Percentiles rank a stretch among this genome's conserved stretches.
phyloP scores from a whole-genome alignment of 169 alveolate genomes.

The Babesia divergens region DNA sequence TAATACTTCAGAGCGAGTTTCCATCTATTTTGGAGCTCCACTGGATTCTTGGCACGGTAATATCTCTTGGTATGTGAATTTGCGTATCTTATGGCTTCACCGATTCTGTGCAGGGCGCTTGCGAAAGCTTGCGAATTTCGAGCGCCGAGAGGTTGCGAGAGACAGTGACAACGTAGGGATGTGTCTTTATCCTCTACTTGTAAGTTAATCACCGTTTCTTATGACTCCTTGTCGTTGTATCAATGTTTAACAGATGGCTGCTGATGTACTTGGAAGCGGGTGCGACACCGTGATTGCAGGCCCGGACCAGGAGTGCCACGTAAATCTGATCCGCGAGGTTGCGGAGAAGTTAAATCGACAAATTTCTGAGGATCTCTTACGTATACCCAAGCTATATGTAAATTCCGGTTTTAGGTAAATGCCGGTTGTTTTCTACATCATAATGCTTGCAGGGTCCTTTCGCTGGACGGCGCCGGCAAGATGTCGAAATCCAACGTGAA shows the following conservation, averaged over 20 bases:
- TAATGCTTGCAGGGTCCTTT: slow-evolving; percentile 31
- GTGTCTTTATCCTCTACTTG: slow-evolving; percentile 51
- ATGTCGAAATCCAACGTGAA: slow-evolving; percentile 47
- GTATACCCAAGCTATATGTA: slow-evolving; percentile 7
- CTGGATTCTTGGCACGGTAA: slow-evolving; percentile 47
- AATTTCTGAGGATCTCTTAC: not conserved
- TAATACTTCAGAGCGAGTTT: slow-evolving; percentile 50
- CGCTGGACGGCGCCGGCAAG: slow-evolving; percentile 55
- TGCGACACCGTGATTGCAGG: slow-evolving; percentile 50
- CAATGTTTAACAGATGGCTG: slow-evolving; percentile 40
- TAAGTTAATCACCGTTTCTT: not conserved
- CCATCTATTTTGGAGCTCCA: slow-evolving; percentile 51
- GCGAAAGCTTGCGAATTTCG: slow-evolving; percentile 46
- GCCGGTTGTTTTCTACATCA: not conserved
- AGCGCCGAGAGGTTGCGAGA: slow-evolving; percentile 3
- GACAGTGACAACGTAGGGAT: slow-evolving; percentile 11
- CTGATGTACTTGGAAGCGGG: slow-evolving; percentile 49
- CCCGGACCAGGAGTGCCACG: slow-evolving; percentile 44
- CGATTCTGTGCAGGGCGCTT: slow-evolving; percentile 22
- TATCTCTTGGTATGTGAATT: slow-evolving; percentile 14
- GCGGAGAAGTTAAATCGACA: slow-evolving; percentile 48
- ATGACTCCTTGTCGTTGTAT: not conserved
- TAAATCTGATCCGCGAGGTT: slow-evolving; percentile 25
- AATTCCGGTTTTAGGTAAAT: slow-evolving; percentile 28
- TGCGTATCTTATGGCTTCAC: not conserved